A percentile compares a stretch with the other conserved stretches of the same genome.
phyloP scores from a whole-genome alignment of 1,284 basidiomycete species.

The Cutaneotrichosporon sp. region DNA sequence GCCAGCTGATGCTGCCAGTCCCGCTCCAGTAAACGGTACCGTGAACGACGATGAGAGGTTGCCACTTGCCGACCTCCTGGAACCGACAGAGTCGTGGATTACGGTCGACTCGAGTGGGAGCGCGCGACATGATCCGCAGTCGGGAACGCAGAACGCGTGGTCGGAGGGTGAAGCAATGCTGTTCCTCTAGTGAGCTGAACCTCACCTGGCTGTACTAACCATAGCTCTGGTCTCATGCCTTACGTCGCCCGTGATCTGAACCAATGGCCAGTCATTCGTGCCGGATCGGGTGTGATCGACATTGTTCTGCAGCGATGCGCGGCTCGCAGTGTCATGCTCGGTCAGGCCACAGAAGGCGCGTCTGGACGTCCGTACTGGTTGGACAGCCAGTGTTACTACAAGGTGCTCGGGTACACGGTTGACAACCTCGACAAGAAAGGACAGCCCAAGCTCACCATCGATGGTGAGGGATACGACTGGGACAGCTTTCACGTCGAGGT shows the following conservation, averaged over 20 bases:
- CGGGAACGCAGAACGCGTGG: slow-evolving; percentile 49
- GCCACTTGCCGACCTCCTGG: slow-evolving; percentile 30
- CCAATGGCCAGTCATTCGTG: slow-evolving; percentile 78
- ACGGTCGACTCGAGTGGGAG: slow-evolving; percentile 33
- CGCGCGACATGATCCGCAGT: neutral
- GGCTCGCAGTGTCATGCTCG: slow-evolving; percentile 61
- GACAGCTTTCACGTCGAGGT: slow-evolving; percentile 81
- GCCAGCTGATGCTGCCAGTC: too few species aligned
- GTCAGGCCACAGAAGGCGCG: slow-evolving; percentile 66
- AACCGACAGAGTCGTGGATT: slow-evolving; percentile 47
- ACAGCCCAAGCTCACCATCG: slow-evolving; percentile 57
- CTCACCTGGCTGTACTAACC: neutral
- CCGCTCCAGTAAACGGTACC: neutral
- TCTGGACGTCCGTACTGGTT: slow-evolving; percentile 69
- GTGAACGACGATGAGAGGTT: slow-evolving; percentile 28
- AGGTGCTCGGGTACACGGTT: slow-evolving; percentile 67
- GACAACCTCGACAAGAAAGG: slow-evolving; percentile 64
- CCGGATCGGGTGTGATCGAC: slow-evolving; percentile 78
- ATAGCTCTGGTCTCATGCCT: slow-evolving; percentile 53
- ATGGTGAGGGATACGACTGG: slow-evolving; percentile 81
- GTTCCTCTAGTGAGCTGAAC: slow-evolving; percentile 61
- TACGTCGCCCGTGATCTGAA: slow-evolving; percentile 67
- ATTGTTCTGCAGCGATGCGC: slow-evolving; percentile 69
- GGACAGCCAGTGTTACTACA: slow-evolving; percentile 68
- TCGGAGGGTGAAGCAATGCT: slow-evolving; percentile 70